Evolutionary conservation across 1,284 basidiomycete genomes (phyloP).

Genomic region (Marasmius oreades): DNA sequence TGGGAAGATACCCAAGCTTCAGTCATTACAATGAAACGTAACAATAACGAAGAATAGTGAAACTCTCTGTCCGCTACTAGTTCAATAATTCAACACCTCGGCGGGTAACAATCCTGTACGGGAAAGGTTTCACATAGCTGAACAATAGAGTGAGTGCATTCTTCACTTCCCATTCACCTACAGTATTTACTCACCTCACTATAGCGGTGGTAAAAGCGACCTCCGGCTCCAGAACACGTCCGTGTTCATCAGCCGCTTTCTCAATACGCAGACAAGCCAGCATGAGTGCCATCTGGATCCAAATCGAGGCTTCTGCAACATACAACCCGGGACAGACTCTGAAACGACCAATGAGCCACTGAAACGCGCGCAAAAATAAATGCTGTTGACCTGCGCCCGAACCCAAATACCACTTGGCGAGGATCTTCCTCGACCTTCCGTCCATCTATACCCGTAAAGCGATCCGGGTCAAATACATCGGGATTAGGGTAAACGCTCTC

Average conservation of each 20-base stretch:
- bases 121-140: neutral
- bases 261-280: neutral
- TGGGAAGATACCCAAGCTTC: too few relatives aligned
- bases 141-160: neutral
- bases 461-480: neutral
- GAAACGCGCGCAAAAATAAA: neutral
- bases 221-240: neutral
- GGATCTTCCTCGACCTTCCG: neutral
- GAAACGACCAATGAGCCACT: neutral
- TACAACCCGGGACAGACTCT: constrained; percentile 3
- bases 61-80: too few relatives aligned
- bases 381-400: neutral
- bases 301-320: neutral
- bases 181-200: neutral
- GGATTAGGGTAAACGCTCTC: constrained; percentile 3
- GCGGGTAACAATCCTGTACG: neutral
- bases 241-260: neutral
- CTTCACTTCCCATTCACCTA: neutral
- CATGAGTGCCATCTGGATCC: neutral
- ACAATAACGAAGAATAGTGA: too few relatives aligned
- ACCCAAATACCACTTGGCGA: neutral
- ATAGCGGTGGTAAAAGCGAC: neutral
- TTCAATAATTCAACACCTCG: neutral
- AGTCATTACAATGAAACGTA: too few relatives aligned
- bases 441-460: neutral